Base-by-base conservation (phyloP, 257 asterid genomes). In the Forsythia suspensa region DNA sequence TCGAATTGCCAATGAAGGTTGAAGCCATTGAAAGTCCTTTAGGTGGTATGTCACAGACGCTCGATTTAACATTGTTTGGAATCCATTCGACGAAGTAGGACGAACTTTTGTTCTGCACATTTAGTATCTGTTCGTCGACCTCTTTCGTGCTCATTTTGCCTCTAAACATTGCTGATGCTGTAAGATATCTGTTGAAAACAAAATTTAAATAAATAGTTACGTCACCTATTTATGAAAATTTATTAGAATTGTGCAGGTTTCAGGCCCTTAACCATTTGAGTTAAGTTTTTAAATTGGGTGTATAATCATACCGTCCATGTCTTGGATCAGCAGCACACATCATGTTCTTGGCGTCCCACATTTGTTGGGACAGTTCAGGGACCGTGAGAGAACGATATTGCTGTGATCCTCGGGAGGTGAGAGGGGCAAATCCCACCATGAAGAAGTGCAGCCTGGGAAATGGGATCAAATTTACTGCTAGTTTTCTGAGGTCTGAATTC, bases 241-340 rank as follows among this genome's bases (percentile, higher is more conserved):
- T 52, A 52, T 13, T 20, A 52, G 15, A 16, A 16, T 16, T 15
- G 24, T 4, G 21, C 21, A 1, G 61, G n/a, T 52, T 52, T 52
- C 61, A 52, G 24, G 24, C 24, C 24, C 24, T 24, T 24, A 24
- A 24, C 24, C 24, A 24, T 24, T 24, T 24, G 24, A 24, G 24
- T 24, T 24, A 24, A 24, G 24, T 24, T 24, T 24, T 24, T 5
- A 5, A n/a, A n/a, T 16, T 3, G 24, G 29, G 3, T 55, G 24
- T 9, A 15, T 55, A 24, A 57, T 16, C 29, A n/a, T 57, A 57
- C 66, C 82, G 79, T 34, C 85, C 82, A 5, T 81, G 85, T 21
- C 82, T 34, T 1, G 85, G 85, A 73, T 81, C 82, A 67, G 85
- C 85, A n/a, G 85, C 85, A 12, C 85, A 81, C 85, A 81, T 81